Evolutionary conservation across 2,329 filamentous ascomycete genomes (phyloP).

Genomic region (Stagonosporopsis rhizophila): DNA sequence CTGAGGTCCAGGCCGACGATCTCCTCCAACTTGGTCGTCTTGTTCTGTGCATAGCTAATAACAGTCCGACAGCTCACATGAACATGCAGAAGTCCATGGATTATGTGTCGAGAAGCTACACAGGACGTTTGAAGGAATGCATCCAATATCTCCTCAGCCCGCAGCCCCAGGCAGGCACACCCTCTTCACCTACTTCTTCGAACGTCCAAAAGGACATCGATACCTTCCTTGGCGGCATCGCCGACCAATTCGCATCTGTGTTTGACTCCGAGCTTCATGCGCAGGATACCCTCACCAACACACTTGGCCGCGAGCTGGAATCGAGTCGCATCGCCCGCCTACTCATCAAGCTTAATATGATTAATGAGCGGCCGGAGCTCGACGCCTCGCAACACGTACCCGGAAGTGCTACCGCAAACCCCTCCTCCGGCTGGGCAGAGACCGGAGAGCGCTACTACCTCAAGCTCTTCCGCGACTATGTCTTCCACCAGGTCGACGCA

Average conservation of each 20-base stretch:
- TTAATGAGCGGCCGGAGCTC: conserved; percentile 90
- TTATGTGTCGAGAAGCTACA: conserved; percentile 77
- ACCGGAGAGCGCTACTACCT: conserved; percentile 91
- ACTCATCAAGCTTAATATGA: conserved; percentile 80
- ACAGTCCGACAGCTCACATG: conserved; percentile 63
- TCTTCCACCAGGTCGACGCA: conserved; percentile 93
- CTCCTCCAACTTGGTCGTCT: conserved; percentile 83
- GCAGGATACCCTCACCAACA: conserved; percentile 75
- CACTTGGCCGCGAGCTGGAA: conserved; percentile 82
- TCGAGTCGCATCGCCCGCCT: conserved; percentile 86
- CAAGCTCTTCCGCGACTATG: conserved; percentile 95
- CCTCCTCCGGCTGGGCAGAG: conserved; percentile 75
- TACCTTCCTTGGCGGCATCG: conserved; percentile 78
- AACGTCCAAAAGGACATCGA: conserved; percentile 73
- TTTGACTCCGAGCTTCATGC: conserved; percentile 82
- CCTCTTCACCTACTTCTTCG: conserved; percentile 39
- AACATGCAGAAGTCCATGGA: conserved; percentile 77
- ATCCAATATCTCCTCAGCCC: conserved; percentile 82
- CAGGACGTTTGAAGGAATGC: conserved; percentile 77
- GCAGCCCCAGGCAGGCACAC: conserved; percentile 32
- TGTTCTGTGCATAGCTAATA: conserved; percentile 81
- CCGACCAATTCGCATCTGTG: conserved; percentile 75
- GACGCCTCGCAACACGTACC: conserved; percentile 67
- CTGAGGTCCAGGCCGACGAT: conserved; percentile 87
- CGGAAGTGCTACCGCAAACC: conserved; percentile 35